Percentiles rank a stretch among this genome's conserved stretches.
Evolutionary conservation across 139 green algal species (phyloP).

Genomic region (Coccomyxa sp.): DNA sequence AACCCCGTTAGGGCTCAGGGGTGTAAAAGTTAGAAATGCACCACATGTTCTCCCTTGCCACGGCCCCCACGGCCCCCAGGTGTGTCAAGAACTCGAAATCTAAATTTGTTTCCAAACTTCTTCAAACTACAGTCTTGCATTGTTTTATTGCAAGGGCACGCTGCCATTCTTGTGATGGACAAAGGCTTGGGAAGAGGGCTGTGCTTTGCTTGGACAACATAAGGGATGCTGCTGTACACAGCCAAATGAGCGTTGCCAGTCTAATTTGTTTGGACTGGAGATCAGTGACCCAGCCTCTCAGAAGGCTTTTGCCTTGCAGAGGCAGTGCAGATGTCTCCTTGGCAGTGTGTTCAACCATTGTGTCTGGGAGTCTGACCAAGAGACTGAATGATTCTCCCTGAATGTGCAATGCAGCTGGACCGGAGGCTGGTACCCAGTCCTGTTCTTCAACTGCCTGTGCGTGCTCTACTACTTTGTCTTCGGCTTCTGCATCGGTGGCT

Average conservation of each 20-base stretch:
- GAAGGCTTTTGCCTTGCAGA: not conserved
- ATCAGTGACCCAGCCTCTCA: not conserved
- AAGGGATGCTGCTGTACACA: too few relatives aligned
- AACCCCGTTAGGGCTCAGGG: too few relatives aligned
- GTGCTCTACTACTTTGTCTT: not conserved
- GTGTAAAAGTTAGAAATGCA: too few relatives aligned
- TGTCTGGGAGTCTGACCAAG: not conserved
- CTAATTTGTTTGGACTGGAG: not conserved
- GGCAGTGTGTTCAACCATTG: too few relatives aligned
- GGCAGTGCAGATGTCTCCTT: not conserved
- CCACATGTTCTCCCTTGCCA: too few relatives aligned
- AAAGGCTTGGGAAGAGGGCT: too few relatives aligned
- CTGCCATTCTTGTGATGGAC: too few relatives aligned
- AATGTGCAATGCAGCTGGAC: not conserved
- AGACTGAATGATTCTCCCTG: not conserved
- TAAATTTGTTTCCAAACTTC: too few relatives aligned
- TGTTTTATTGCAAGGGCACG: not conserved
- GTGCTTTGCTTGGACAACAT: too few relatives aligned
- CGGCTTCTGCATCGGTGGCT: not conserved
- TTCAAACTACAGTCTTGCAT: not conserved
- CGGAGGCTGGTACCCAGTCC: not conserved
- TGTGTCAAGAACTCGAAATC: too few relatives aligned
- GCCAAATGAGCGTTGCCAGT: not conserved
- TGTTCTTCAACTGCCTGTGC: not conserved
- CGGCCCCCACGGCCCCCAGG: too few relatives aligned